phyloP scores from a whole-genome alignment of 192 early-diverging fungal species.

The Backusella parvicylindrica region DNA sequence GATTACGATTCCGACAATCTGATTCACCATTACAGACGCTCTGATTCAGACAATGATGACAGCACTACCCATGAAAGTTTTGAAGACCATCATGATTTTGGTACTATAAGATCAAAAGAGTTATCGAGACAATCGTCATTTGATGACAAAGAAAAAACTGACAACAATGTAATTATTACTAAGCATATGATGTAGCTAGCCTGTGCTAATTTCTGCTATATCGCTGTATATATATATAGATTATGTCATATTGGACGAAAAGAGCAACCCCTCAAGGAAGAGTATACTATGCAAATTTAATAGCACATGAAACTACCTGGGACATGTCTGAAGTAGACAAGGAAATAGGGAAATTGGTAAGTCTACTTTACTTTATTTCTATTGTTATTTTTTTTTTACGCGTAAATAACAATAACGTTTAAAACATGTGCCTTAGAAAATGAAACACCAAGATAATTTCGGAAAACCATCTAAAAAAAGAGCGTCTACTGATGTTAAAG shows the following conservation, averaged over 20 bases:
- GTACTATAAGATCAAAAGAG: background rate
- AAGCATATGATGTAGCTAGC: background rate
- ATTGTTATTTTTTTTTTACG: slow-evolving; percentile 13
- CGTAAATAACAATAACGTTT: background rate
- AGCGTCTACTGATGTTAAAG: background rate
- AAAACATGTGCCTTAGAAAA: background rate
- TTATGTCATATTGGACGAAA: slow-evolving; percentile 54
- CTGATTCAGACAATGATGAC: slow-evolving; percentile 7
- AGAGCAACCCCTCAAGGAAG: slow-evolving; percentile 47
- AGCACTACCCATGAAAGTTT: background rate
- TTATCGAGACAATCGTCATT: background rate
- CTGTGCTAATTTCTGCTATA: background rate
- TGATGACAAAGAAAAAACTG: background rate
- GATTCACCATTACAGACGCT: background rate
- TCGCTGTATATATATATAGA: background rate
- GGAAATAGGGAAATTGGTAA: slow-evolving; percentile 43
- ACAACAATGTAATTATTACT: background rate
- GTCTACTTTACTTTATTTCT: no score
- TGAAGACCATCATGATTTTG: slow-evolving; percentile 5
- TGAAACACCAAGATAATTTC: background rate
- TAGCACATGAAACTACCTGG: slow-evolving; percentile 60
- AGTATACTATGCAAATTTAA: slow-evolving; percentile 53
- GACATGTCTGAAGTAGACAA: slow-evolving; percentile 43
- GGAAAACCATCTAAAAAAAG: background rate
- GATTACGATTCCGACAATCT: slow-evolving; percentile 1